These are phyloP conservation scores for Botryotinia calthae DNA, from an alignment of 2,329 filamentous ascomycete genomes.

Conservation along the genomic window DNA sequence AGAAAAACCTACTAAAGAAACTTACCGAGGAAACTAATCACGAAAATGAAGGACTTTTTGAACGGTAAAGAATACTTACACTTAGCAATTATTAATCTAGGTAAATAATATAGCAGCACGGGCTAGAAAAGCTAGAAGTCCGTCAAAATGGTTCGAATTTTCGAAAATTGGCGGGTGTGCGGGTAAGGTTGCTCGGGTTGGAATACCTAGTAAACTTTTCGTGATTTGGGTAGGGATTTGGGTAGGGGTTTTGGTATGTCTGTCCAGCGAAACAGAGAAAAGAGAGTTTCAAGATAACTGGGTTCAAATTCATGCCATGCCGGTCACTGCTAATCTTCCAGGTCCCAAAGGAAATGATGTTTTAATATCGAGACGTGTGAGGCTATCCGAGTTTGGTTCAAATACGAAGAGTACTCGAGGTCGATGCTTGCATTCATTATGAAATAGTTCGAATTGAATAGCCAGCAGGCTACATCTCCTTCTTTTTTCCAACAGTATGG, in stretches of 20 bases:
- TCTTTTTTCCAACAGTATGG: not conserved
- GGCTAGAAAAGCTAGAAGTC: slow-evolving; percentile 12
- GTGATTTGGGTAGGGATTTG: slow-evolving; percentile 6
- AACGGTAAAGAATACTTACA: not conserved
- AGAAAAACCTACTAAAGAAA: not conserved
- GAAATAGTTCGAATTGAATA: not conserved
- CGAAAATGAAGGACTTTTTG: not conserved
- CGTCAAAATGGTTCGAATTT: not conserved
- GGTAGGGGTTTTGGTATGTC: not conserved
- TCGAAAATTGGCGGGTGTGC: slow-evolving; percentile 12
- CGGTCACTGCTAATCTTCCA: slow-evolving; percentile 3
- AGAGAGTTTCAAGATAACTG: slow-evolving; percentile 18
- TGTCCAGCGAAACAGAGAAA: not conserved
- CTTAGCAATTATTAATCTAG: not conserved
- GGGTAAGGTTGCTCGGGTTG: slow-evolving; percentile 11
- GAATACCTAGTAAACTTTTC: not conserved
- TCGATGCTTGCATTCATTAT: not conserved
- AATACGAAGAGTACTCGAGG: slow-evolving; percentile 2
- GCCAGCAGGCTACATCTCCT: not conserved
- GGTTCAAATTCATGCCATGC: slow-evolving; percentile 10
- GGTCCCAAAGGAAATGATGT: slow-evolving; percentile 13
- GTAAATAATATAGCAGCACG: not conserved
- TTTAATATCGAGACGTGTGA: slow-evolving; percentile 1
- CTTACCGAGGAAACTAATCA: not conserved
- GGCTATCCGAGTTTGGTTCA: slow-evolving; percentile 2